These are phyloP conservation scores for Panicum miliaceum DNA, from an alignment of 176 grass and related monocot species.

Conservation along the genomic window DNA sequence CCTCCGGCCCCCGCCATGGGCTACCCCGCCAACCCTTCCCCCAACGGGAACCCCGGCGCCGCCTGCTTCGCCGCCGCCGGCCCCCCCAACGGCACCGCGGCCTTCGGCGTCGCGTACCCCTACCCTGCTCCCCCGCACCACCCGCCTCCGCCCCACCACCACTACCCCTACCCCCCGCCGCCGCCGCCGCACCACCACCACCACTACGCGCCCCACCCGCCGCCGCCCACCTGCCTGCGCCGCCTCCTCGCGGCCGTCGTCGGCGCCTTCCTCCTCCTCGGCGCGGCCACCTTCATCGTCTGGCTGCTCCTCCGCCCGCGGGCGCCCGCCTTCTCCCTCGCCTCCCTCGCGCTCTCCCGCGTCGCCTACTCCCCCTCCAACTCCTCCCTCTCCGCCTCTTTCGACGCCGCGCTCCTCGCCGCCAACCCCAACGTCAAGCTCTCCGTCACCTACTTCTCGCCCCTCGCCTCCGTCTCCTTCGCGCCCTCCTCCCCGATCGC, in stretches of 20 bases:
- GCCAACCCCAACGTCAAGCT: conserved; percentile 86
- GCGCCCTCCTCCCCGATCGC: conserved; percentile 54
- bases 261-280: conserved; percentile 65
- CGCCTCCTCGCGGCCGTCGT: conserved; percentile 67
- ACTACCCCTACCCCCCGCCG: not conserved
- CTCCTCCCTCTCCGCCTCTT: conserved; percentile 59
- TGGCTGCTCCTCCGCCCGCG: conserved; percentile 90
- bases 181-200: conserved; percentile 28
- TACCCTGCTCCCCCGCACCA: conserved; percentile 38
- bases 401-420: conserved; percentile 64
- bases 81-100: conserved; percentile 6
- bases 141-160: conserved; percentile 18
- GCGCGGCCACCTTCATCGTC: conserved; percentile 71
- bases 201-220: conserved; percentile 29
- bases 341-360: conserved; percentile 58
- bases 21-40: conserved; percentile 63
- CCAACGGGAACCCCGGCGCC: conserved; percentile 31
- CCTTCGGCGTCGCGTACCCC: conserved; percentile 59
- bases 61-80: conserved; percentile 47
- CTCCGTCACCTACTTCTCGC: conserved; percentile 59
- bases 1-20: conserved; percentile 59
- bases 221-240: conserved; percentile 62
- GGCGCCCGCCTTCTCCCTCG: conserved; percentile 62
- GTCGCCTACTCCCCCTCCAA: conserved; percentile 59
- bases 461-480: conserved; percentile 53